Evolutionary conservation across 306 rosid genomes (phyloP), one percentile per base, ranked within the genome.

Genomic region (Begonia loranthoides): DNA sequence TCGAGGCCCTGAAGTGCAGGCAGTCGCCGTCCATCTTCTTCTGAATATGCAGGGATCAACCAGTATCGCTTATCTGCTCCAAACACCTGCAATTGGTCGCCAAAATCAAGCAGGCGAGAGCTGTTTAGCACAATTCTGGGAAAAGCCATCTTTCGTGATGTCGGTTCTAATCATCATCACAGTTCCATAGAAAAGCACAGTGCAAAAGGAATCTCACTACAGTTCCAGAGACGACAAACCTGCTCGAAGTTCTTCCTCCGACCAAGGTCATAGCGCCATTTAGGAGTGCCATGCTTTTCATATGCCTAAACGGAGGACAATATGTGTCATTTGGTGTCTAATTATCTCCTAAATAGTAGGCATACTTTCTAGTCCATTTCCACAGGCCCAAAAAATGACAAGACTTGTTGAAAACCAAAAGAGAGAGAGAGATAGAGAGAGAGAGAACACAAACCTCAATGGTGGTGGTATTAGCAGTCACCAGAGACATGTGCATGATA

Each of bases 231-330:
- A 19, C 3, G 22, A 49, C 63, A 13, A 6, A 92, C 99, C 99
- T 92, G 99, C 62, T 92, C 99, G 58, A 87, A 92, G 66, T 92
- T 92, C 76, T 72, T 92, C 45, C 84, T 76, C 44, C 87, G 93
- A 50, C 99, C 96, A 57, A 92, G 96, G 66, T 92, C 96, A 57
- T 83, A 92, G 36, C 87, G 94, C 99, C 99, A 92, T 75, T 92
- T 87, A 22, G 89, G 89, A 52, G 94, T 69, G 17, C 87, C 81
- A 71, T 92, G 83, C 83, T 92, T 87, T 78, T 92, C 99, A 64
- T 92, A 92, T 5, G 99, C 99, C 99, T 92, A 78, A 50, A 38
- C 58, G 17, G 39, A 53, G 13, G 61, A n/a, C n/a, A 43, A 43
- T 6, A 43, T 1, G 6, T 5, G 36, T 28, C 9, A 11, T 43